A percentile compares a stretch with the other conserved stretches of the same genome.
phyloP scores from a whole-genome alignment of 2,329 filamentous ascomycete genomes.

The Fragosphaeria purpurea region DNA sequence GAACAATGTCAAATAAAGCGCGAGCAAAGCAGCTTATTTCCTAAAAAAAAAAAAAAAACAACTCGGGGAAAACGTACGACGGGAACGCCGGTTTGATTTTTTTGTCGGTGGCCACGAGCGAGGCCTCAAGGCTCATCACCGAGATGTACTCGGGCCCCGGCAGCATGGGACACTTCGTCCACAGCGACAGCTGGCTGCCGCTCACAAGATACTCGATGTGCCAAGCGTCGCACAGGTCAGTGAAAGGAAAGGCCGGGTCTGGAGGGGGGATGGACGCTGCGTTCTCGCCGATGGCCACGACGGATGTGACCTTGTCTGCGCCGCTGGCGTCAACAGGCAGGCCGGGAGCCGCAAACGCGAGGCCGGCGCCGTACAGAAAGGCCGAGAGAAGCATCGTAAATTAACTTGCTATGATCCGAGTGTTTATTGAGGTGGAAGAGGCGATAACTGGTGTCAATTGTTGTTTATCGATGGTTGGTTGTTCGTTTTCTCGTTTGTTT shows the following conservation, averaged over 20 bases:
- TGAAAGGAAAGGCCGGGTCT: constrained; percentile 6
- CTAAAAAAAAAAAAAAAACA: too few species aligned
- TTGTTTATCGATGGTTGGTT: too few species aligned
- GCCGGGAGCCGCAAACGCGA: too few species aligned
- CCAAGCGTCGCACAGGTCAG: constrained; percentile 3
- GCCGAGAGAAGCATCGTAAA: too few species aligned
- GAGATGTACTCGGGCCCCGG: neutral
- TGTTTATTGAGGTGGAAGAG: too few species aligned
- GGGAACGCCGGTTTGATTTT: constrained; percentile 5
- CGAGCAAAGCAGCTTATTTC: too few species aligned
- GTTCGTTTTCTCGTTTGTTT: too few species aligned
- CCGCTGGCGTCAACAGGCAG: too few species aligned
- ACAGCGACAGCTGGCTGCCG: neutral
- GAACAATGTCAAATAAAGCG: neutral
- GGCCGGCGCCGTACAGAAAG: too few species aligned
- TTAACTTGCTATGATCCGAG: too few species aligned
- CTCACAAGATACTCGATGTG: neutral
- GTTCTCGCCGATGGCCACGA: neutral
- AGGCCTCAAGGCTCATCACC: constrained; percentile 1
- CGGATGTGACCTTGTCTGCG: neutral
- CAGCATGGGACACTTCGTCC: neutral
- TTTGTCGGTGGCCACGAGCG: constrained; percentile 1
- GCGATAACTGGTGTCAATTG: too few species aligned
- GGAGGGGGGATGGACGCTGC: neutral
- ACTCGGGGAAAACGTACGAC: neutral